Evolutionary conservation across 2,329 filamentous ascomycete genomes (phyloP).

Genomic region (Cadophora luteo-olivacea): DNA sequence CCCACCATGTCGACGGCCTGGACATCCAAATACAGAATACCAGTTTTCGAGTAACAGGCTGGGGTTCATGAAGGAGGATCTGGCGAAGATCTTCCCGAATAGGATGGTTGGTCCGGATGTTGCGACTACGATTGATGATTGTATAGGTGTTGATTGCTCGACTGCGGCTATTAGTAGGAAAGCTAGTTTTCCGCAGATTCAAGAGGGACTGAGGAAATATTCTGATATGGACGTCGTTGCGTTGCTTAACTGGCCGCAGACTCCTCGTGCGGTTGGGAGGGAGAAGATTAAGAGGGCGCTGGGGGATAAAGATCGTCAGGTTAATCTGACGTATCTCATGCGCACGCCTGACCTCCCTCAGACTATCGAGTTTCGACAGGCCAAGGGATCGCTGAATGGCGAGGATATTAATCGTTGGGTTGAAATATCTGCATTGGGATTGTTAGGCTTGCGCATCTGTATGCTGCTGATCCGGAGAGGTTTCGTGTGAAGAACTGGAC

Average conservation of each 20-base stretch:
- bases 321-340: constrained; percentile 32
- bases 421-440: constrained; percentile 38
- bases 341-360: constrained; percentile 15
- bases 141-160: constrained; percentile 8
- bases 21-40: constrained; percentile 23
- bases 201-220: not conserved
- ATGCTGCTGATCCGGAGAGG: constrained; percentile 23
- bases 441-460: constrained; percentile 33
- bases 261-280: not conserved
- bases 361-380: constrained; percentile 40
- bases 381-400: constrained; percentile 31
- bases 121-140: not conserved
- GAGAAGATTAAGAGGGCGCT: not conserved
- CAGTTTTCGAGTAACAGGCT: constrained; percentile 36
- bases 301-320: constrained; percentile 27
- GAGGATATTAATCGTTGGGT: constrained; percentile 35
- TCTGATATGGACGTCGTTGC: not conserved
- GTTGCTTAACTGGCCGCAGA: constrained; percentile 30
- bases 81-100: constrained; percentile 1
- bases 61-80: constrained; percentile 24
- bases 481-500: constrained; percentile 30
- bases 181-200: constrained; percentile 5
- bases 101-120: not conserved
- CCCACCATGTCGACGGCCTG: constrained; percentile 34
- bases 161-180: not conserved